Evolutionary conservation across 2,329 filamentous ascomycete species (phyloP).

Genomic region (Bipolaris sorokiniana): DNA sequence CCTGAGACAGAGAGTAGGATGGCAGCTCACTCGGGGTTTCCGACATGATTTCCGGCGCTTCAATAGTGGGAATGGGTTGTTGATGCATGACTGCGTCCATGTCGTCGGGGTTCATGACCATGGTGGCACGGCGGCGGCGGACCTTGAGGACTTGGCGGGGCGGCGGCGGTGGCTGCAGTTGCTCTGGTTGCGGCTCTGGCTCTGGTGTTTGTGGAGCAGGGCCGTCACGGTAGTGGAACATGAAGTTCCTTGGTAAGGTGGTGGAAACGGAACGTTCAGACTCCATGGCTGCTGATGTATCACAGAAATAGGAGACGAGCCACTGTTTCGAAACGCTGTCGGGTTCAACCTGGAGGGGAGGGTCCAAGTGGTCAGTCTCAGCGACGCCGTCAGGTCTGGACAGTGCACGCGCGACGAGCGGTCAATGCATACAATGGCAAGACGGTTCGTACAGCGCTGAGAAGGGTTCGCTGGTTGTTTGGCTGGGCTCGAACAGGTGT

Average conservation of each 20-base stretch:
- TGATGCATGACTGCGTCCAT: slow-evolving; percentile 37
- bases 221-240: slow-evolving; percentile 56
- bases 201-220: slow-evolving; percentile 55
- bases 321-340: slow-evolving; percentile 14
- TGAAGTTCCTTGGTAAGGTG: slow-evolving; percentile 58
- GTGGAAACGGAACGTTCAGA: slow-evolving; percentile 55
- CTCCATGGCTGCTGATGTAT: slow-evolving; percentile 43
- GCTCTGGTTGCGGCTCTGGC: slow-evolving; percentile 48
- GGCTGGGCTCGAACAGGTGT: slow-evolving; percentile 40
- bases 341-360: slow-evolving; percentile 14
- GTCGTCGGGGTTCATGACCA: slow-evolving; percentile 33
- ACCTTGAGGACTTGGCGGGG: slow-evolving; percentile 57
- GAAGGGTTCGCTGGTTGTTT: slow-evolving; percentile 33
- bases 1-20: slow-evolving; percentile 29
- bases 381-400: not conserved
- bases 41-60: slow-evolving; percentile 51
- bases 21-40: slow-evolving; percentile 36
- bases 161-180: slow-evolving; percentile 52
- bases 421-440: slow-evolving; percentile 20
- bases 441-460: slow-evolving; percentile 21
- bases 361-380: slow-evolving; percentile 1
- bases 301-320: slow-evolving; percentile 6
- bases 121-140: slow-evolving; percentile 53
- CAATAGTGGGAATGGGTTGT: slow-evolving; percentile 57
- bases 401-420: slow-evolving; percentile 19